Percentiles rank a stretch among this genome's conserved stretches.
Conservation (phyloP, 805 yeast genomes). For the Ogataea populi-albae region DNA sequence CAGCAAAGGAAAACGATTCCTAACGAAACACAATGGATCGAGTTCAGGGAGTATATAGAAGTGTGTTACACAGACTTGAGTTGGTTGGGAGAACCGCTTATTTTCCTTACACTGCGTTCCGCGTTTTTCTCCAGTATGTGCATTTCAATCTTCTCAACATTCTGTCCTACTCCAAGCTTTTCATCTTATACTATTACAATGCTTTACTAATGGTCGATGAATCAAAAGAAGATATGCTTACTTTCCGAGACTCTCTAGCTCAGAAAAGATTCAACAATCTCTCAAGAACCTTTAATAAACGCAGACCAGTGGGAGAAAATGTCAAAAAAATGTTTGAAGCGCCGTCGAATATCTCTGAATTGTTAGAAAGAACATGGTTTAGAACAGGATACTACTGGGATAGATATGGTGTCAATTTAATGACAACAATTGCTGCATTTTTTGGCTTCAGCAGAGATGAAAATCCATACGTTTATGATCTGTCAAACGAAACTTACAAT, state of each 20-base stretch:
- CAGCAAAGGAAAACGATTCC: no score
- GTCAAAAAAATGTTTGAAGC: conserved; percentile 24
- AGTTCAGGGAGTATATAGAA: conserved; percentile 4
- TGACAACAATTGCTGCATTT: background rate
- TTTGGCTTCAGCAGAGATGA: conserved; percentile 2
- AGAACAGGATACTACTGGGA: conserved; percentile 39
- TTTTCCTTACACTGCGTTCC: conserved; percentile 23
- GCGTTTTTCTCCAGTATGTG: conserved; percentile 22
- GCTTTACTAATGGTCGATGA: conserved; percentile 23
- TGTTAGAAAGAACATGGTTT: conserved; percentile 25
- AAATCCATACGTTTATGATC: conserved; percentile 13
- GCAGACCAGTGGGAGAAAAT: conserved; percentile 19
- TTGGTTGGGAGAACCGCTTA: conserved; percentile 25
- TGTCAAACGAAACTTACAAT: conserved; percentile 3
- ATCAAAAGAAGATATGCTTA: conserved; percentile 20
- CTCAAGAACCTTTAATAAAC: conserved; percentile 16
- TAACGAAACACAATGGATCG: conserved; percentile 8
- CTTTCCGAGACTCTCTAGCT: conserved; percentile 19
- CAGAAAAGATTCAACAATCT: conserved; percentile 21
- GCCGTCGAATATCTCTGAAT: conserved; percentile 18
- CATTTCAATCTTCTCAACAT: conserved; percentile 17
- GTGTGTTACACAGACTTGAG: conserved; percentile 3
- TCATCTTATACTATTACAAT: conserved; percentile 23
- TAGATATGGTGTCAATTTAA: conserved; percentile 33
- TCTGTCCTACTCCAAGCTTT: conserved; percentile 17